phyloP scores from a whole-genome alignment of 1,284 basidiomycete species.

The Coniophora puteana region DNA sequence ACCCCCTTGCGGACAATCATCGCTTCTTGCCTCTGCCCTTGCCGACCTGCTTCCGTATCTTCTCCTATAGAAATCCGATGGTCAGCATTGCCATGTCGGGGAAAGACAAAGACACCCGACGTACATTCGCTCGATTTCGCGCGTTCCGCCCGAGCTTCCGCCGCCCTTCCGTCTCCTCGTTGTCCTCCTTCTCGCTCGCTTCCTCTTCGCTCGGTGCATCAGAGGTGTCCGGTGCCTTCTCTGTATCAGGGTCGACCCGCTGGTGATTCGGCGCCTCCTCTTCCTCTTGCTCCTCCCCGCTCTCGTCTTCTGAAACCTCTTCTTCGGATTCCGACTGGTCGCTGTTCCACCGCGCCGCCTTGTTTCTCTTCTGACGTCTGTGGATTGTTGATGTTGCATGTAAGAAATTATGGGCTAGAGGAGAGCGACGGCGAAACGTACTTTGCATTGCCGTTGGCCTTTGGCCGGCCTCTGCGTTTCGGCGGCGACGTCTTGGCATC shows the following conservation, averaged over 20 bases:
- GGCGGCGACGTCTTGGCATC: slow-evolving; percentile 28
- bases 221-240: slow-evolving; percentile 17
- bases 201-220: slow-evolving; percentile 20
- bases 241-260: slow-evolving; percentile 20
- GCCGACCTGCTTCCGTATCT: slow-evolving; percentile 23
- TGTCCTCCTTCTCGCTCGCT: slow-evolving; percentile 29
- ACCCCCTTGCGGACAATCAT: no score
- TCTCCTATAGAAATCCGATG: slow-evolving; percentile 12
- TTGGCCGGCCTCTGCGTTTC: slow-evolving; percentile 40
- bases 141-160: slow-evolving; percentile 36
- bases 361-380: slow-evolving; percentile 31
- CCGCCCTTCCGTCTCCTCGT: slow-evolving; percentile 25
- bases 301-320: slow-evolving; percentile 25
- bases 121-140: slow-evolving; percentile 41
- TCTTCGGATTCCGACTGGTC: slow-evolving; percentile 33
- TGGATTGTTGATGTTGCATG: slow-evolving; percentile 18
- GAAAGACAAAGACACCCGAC: slow-evolving; percentile 3
- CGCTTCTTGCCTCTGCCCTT: slow-evolving; percentile 11
- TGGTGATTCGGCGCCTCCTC: slow-evolving; percentile 26
- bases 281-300: slow-evolving; percentile 21
- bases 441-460: slow-evolving; percentile 38
- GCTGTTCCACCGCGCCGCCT: slow-evolving; percentile 26
- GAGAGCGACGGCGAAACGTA: slow-evolving; percentile 18
- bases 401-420: background rate
- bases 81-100: background rate